These are phyloP conservation scores for Nothophaeocryptopus gaeumannii DNA, from an alignment of 2,329 filamentous ascomycete genomes.

Conservation along the genomic window DNA sequence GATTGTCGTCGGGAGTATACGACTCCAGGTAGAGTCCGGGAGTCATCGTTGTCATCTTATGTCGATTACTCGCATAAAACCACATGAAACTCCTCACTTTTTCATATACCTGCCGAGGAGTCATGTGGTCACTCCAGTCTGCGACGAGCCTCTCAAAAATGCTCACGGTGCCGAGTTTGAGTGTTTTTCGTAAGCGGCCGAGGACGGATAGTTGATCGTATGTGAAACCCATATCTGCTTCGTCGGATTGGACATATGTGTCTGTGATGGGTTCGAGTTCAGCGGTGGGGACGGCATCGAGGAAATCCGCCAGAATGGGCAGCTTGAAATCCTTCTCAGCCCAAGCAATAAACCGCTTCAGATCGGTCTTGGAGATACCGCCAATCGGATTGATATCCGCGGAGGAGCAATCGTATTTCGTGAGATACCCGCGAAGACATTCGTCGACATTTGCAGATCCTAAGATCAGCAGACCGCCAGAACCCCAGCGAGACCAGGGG, in stretches of 20 bases:
- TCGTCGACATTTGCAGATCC: conserved; percentile 67
- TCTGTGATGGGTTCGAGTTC: conserved; percentile 63
- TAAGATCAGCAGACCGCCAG: conserved; percentile 62
- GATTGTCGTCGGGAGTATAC: conserved; percentile 52
- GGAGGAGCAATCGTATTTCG: conserved; percentile 66
- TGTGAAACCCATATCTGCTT: conserved; percentile 54
- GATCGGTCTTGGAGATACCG: conserved; percentile 63
- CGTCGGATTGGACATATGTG: conserved; percentile 58
- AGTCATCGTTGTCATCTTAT: conserved; percentile 62
- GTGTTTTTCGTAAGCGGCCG: conserved; percentile 54
- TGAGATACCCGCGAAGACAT: conserved; percentile 58
- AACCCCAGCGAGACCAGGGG: conserved; percentile 58
- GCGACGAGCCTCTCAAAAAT: conserved; percentile 55
- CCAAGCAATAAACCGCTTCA: conserved; percentile 70
- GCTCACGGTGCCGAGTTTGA: conserved; percentile 54
- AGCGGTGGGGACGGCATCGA: conserved; percentile 53
- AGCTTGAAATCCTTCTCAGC: conserved; percentile 58
- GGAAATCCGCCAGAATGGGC: conserved; percentile 64
- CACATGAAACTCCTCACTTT: conserved; percentile 50
- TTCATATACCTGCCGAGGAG: conserved; percentile 34
- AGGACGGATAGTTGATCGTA: conserved; percentile 56
- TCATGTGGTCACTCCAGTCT: conserved; percentile 45
- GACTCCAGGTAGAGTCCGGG: conserved; percentile 54
- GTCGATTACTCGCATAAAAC: conserved; percentile 62
- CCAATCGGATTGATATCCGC: conserved; percentile 62